phyloP scores from a whole-genome alignment of 495 filamentous ascomycete genomes.

The Chaetomidium leptoderma region DNA sequence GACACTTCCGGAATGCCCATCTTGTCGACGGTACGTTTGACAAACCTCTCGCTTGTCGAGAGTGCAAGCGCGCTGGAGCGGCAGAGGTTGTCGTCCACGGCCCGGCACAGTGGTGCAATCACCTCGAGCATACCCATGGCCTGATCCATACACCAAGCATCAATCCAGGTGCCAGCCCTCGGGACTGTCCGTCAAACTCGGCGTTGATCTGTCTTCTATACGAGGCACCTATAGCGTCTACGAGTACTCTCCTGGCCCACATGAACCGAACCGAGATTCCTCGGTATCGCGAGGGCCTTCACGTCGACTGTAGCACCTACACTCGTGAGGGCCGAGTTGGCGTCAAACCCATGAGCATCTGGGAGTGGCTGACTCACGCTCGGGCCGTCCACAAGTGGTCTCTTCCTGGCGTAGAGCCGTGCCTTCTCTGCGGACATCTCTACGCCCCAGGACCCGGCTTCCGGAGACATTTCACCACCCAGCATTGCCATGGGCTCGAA shows the following conservation, averaged over 20 bases:
- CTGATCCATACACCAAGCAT: conserved; percentile 12
- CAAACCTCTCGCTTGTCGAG: conserved; percentile 11
- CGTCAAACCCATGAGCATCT: conserved; percentile 12
- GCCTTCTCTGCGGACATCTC: conserved; percentile 14
- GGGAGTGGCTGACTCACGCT: conserved; percentile 15
- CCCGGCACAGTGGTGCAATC: conserved; percentile 12
- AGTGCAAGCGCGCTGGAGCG: conserved; percentile 9
- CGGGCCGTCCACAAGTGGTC: conserved; percentile 12
- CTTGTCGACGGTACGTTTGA: conserved; percentile 15
- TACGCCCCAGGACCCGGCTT: conserved; percentile 1
- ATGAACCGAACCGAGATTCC: conserved; percentile 17
- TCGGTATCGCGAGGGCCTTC: conserved; percentile 13
- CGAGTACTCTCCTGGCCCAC: conserved; percentile 11
- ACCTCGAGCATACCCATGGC: conserved; percentile 17
- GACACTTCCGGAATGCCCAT: conserved; percentile 12
- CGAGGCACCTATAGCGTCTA: conserved; percentile 15
- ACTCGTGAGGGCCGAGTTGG: conserved; percentile 16
- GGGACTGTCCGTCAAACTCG: conserved; percentile 14
- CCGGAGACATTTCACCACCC: conserved; percentile 14
- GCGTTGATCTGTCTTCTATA: conserved; percentile 11
- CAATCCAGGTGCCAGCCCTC: conserved; percentile 8
- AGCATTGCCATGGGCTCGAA: conserved; percentile 1
- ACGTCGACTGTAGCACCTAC: conserved; percentile 9
- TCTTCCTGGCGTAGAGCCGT: conserved; percentile 5
- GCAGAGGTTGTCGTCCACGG: conserved; percentile 13